Evolutionary conservation across 2,329 filamentous ascomycete genomes (phyloP).

Genomic region (Cordyceps farinosa): DNA sequence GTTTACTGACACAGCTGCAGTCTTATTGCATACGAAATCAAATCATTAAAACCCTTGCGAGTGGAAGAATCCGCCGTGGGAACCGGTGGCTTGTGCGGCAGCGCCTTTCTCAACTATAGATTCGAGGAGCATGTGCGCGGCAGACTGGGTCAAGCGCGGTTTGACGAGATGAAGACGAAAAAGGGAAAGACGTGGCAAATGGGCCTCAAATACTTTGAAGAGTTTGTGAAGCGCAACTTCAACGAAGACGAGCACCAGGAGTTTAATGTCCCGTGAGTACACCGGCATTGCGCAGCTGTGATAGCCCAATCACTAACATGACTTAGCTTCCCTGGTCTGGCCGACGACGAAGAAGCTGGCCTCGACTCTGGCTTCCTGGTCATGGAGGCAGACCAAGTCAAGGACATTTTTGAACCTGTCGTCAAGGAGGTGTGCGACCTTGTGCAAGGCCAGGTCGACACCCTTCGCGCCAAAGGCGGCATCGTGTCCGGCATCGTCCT

Average conservation of each 20-base stretch:
- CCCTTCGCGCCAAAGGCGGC: constrained; percentile 57
- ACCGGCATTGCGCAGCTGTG: neutral
- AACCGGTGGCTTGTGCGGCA: constrained; percentile 73
- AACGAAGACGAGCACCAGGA: constrained; percentile 74
- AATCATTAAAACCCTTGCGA: constrained; percentile 64
- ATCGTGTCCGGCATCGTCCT: constrained; percentile 72
- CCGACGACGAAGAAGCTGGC: constrained; percentile 71
- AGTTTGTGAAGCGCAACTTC: constrained; percentile 82
- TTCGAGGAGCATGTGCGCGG: constrained; percentile 73
- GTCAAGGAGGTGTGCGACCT: constrained; percentile 67
- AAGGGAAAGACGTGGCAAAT: constrained; percentile 78
- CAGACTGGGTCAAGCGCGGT: constrained; percentile 63
- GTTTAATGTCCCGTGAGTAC: constrained; percentile 65
- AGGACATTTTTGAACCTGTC: constrained; percentile 72
- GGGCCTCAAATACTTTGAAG: constrained; percentile 76
- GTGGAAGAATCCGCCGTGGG: constrained; percentile 79
- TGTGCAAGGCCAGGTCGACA: constrained; percentile 64
- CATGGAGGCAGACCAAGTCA: constrained; percentile 66
- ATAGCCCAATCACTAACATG: neutral
- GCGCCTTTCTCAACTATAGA: constrained; percentile 74
- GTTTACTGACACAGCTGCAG: constrained; percentile 32
- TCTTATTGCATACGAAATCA: constrained; percentile 78
- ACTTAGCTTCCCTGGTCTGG: constrained; percentile 64
- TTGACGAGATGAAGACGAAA: constrained; percentile 72
- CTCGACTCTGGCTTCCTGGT: constrained; percentile 74